Evolutionary conservation across 202 grass and related monocot genomes (phyloP).

Genomic region (Setaria italica): DNA sequence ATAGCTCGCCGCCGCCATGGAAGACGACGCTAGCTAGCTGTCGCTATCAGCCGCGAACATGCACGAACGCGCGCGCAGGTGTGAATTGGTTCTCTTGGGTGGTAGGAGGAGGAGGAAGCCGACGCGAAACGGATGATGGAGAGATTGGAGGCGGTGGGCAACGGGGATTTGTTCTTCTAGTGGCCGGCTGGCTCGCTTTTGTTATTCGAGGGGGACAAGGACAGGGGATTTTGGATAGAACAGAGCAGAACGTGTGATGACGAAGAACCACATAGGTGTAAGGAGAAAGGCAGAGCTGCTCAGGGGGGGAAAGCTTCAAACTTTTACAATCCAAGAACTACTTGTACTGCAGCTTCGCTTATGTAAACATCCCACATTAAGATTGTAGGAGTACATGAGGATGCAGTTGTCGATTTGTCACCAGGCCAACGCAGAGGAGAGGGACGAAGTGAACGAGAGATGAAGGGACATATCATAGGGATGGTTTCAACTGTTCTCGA

Average conservation of each 20-base stretch:
- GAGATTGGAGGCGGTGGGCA: background rate
- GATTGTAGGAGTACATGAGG: background rate
- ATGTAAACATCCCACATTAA: background rate
- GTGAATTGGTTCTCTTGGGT: background rate
- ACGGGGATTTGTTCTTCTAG: constrained; percentile 49
- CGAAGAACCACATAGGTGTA: constrained; percentile 51
- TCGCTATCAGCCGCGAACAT: background rate
- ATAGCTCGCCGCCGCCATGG: constrained; percentile 26
- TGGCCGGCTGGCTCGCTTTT: constrained; percentile 32
- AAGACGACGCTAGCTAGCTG: background rate
- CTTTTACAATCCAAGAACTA: constrained; percentile 18
- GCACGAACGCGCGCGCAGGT: background rate
- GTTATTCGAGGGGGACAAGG: constrained; percentile 42
- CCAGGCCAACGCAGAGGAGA: background rate
- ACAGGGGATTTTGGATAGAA: constrained; percentile 52
- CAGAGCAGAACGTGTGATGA: constrained; percentile 51
- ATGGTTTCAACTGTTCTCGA: background rate
- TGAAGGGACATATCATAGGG: background rate
- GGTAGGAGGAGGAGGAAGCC: background rate
- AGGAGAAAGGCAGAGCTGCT: constrained; percentile 21
- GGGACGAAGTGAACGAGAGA: background rate
- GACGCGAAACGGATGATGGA: constrained; percentile 30
- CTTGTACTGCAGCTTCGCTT: background rate
- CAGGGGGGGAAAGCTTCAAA: constrained; percentile 7
- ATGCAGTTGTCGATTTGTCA: background rate